Conservation (phyloP, 1,139 yeast species). For the Blastobotrys illinoisensis region DNA sequence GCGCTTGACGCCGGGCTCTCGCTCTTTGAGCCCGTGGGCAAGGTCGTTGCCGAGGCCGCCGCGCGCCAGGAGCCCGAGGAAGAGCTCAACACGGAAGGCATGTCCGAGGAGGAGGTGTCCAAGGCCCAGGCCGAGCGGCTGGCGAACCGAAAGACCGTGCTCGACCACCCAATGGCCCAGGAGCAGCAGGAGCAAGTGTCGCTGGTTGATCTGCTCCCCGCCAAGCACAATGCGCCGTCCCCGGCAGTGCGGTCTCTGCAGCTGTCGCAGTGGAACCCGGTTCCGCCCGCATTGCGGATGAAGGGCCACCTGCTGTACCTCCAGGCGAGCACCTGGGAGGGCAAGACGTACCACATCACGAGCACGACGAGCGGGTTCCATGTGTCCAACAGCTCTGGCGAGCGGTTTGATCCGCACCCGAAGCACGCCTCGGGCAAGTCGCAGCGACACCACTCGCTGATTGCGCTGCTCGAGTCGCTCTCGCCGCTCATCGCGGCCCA, state of each 20-base stretch:
- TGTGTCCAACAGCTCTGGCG: conserved; percentile 61
- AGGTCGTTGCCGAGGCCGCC: conserved; percentile 18
- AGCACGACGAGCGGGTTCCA: conserved; percentile 74
- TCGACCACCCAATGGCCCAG: conserved; percentile 19
- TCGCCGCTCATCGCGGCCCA: conserved; percentile 49
- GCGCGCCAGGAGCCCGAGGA: conserved; percentile 20
- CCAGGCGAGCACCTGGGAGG: conserved; percentile 70
- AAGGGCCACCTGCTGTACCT: conserved; percentile 81
- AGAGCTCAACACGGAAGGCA: conserved; percentile 8
- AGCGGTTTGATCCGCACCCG: conserved; percentile 61
- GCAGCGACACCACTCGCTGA: conserved; percentile 42
- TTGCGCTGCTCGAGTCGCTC: conserved; percentile 46
- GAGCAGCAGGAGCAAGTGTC: background rate
- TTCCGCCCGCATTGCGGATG: conserved; percentile 49
- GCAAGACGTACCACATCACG: conserved; percentile 72
- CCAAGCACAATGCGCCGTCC: conserved; percentile 15
- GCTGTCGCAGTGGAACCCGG: conserved; percentile 82
- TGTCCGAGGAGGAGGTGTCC: conserved; percentile 11
- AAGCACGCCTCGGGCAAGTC: conserved; percentile 34
- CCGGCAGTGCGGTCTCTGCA: conserved; percentile 47
- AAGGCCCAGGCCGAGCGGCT: conserved; percentile 6
- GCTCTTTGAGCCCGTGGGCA: conserved; percentile 32
- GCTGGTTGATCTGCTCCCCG: conserved; percentile 21
- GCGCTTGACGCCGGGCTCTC: conserved; percentile 39
- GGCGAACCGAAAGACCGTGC: conserved; percentile 18